These are phyloP conservation scores for Mycena rebaudengoi DNA, from an alignment of 768 basidiomycete genomes.

Conservation along the genomic window DNA sequence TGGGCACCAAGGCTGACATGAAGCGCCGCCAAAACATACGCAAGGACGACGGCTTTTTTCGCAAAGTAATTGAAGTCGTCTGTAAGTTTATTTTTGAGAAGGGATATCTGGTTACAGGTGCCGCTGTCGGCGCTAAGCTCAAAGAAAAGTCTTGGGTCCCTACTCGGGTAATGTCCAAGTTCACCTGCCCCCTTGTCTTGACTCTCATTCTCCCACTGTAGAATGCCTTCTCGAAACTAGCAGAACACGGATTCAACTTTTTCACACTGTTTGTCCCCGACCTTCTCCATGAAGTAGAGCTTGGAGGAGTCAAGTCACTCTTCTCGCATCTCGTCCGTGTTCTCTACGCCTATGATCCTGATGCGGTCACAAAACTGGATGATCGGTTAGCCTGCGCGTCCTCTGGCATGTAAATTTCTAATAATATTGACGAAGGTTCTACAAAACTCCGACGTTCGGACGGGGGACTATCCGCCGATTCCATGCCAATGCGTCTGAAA, in stretches of 20 bases:
- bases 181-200: neutral
- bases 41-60: neutral
- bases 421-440: slow-evolving; percentile 30
- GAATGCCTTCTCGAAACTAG: slow-evolving; percentile 42
- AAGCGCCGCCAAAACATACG: neutral
- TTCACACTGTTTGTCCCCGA: slow-evolving; percentile 42
- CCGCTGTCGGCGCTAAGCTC: neutral
- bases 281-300: slow-evolving; percentile 50
- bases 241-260: slow-evolving; percentile 31
- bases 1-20: slow-evolving; percentile 29
- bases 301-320: slow-evolving; percentile 47
- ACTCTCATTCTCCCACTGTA: slow-evolving; percentile 19
- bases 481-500: slow-evolving; percentile 40
- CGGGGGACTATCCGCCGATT: slow-evolving; percentile 46
- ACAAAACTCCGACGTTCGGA: slow-evolving; percentile 38
- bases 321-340: slow-evolving; percentile 46
- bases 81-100: slow-evolving; percentile 5
- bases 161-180: neutral
- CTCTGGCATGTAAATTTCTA: neutral
- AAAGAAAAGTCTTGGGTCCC: slow-evolving; percentile 12
- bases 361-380: slow-evolving; percentile 35
- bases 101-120: neutral
- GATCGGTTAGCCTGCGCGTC: slow-evolving; percentile 27
- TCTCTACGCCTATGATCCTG: slow-evolving; percentile 31
- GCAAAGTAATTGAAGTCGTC: neutral